Percentiles rank a stretch among this genome's conserved stretches.
phyloP scores from a whole-genome alignment of 1,139 yeast species.

The Casaregolazyma suthepensis region DNA sequence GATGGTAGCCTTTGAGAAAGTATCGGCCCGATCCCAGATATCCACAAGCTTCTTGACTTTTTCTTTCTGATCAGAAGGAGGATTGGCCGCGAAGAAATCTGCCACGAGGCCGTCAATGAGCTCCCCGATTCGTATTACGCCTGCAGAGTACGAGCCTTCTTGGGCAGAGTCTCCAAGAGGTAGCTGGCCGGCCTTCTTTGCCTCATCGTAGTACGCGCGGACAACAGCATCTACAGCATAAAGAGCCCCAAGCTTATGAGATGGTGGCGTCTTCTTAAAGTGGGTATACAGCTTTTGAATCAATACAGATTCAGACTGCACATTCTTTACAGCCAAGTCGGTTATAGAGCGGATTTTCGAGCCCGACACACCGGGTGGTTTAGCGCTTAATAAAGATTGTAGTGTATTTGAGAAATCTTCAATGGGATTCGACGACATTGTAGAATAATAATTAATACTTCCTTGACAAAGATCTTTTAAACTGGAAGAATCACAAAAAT shows the following conservation, averaged over 20 bases:
- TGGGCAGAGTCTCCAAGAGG: slow-evolving; percentile 40
- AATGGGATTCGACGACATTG: slow-evolving; percentile 11
- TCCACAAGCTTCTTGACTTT: slow-evolving; percentile 80
- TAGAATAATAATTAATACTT: not conserved
- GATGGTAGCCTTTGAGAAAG: slow-evolving; percentile 58
- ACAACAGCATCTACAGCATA: slow-evolving; percentile 91
- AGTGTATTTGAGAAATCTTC: slow-evolving; percentile 66
- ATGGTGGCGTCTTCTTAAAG: slow-evolving; percentile 66
- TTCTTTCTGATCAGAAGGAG: slow-evolving; percentile 36
- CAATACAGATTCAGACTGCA: slow-evolving; percentile 52
- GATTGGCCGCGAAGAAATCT: slow-evolving; percentile 26
- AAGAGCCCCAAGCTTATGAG: slow-evolving; percentile 84
- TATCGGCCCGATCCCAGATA: slow-evolving; percentile 85
- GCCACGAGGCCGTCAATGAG: slow-evolving; percentile 30
- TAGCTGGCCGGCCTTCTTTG: slow-evolving; percentile 47
- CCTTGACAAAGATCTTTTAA: not conserved
- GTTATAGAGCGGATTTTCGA: slow-evolving; percentile 85
- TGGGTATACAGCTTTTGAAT: slow-evolving; percentile 57
- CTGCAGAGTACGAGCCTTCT: slow-evolving; percentile 73
- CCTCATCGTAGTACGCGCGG: slow-evolving; percentile 76
- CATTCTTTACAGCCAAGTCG: slow-evolving; percentile 68
- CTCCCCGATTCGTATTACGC: slow-evolving; percentile 42
- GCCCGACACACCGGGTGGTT: slow-evolving; percentile 94
- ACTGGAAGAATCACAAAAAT: slow-evolving; percentile 12
- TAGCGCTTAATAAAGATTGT: slow-evolving; percentile 66